A percentile compares a stretch with the other conserved stretches of the same genome.
Conservation (phyloP, 1,139 yeast genomes). For the Blastobotrys illinoisensis region DNA sequence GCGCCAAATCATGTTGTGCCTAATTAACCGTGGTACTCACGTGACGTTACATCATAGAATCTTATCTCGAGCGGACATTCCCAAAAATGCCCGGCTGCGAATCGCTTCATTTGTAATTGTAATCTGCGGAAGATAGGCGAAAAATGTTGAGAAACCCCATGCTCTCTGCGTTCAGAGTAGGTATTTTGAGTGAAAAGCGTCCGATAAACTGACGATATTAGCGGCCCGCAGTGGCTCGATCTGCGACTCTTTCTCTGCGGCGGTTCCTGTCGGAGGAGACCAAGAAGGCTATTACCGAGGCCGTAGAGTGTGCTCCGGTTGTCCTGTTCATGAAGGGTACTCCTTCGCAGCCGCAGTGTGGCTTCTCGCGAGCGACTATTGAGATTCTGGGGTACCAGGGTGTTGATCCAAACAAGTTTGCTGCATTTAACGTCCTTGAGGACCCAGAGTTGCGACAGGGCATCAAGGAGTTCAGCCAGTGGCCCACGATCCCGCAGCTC, state of each 20-base stretch:
- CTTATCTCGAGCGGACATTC: not conserved
- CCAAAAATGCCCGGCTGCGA: not conserved
- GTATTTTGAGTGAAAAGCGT: not conserved
- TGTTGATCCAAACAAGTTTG: conserved; percentile 92
- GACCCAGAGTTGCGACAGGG: conserved; percentile 90
- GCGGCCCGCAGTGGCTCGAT: not conserved
- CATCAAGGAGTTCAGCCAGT: conserved; percentile 87
- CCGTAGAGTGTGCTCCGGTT: conserved; percentile 84
- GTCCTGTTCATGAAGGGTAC: conserved; percentile 73
- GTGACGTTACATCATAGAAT: not conserved
- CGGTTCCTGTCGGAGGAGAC: conserved; percentile 76
- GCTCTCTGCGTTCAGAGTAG: conserved; percentile 9
- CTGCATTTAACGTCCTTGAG: conserved; percentile 94
- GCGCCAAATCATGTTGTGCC: too few relatives aligned
- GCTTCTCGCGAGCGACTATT: conserved; percentile 92
- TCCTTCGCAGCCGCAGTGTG: conserved; percentile 97
- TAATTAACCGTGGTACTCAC: not conserved
- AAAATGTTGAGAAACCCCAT: conserved; percentile 8
- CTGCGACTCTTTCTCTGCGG: conserved; percentile 12
- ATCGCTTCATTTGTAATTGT: not conserved
- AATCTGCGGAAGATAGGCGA: not conserved
- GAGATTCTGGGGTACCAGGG: conserved; percentile 94
- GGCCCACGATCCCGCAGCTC: conserved; percentile 84
- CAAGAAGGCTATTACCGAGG: conserved; percentile 73
- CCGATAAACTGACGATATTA: not conserved